Percentiles rank a stretch among this genome's conserved stretches.
Conservation (phyloP, 805 yeast genomes). For the Torulaspora quercuum region DNA sequence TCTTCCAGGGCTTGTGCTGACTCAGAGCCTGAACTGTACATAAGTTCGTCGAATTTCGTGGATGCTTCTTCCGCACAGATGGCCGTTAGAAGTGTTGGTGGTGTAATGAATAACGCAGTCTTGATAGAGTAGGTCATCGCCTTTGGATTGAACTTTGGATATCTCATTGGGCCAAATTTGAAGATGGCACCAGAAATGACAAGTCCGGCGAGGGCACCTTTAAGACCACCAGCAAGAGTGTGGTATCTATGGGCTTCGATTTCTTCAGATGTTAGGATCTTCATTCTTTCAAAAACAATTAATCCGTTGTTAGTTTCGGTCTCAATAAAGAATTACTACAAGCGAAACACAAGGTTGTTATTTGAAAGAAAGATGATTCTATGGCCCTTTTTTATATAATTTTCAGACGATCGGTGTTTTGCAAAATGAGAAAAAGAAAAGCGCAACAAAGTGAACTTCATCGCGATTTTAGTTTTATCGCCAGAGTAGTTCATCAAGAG, state of each 20-base stretch:
- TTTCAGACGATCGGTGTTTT: slow-evolving; percentile 1
- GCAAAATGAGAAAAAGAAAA: slow-evolving; percentile 6
- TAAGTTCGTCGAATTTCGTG: slow-evolving; percentile 55
- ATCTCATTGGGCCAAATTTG: slow-evolving; percentile 47
- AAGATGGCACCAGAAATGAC: slow-evolving; percentile 53
- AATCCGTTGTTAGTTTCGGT: too few species aligned
- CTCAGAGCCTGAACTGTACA: slow-evolving; percentile 48
- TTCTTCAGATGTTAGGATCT: slow-evolving; percentile 63
- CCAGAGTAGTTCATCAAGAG: too few species aligned
- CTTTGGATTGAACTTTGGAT: slow-evolving; percentile 42
- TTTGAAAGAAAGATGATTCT: too few species aligned
- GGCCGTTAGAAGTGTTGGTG: slow-evolving; percentile 59
- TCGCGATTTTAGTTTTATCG: slow-evolving; percentile 5
- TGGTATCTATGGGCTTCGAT: slow-evolving; percentile 59
- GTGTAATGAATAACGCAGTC: slow-evolving; percentile 64
- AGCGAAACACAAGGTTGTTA: too few species aligned
- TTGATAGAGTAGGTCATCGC: slow-evolving; percentile 53
- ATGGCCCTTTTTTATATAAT: slow-evolving; percentile 10
- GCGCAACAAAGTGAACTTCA: slow-evolving; percentile 1
- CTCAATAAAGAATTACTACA: too few species aligned
- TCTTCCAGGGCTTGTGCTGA: slow-evolving; percentile 44
- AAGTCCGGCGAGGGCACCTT: slow-evolving; percentile 58
- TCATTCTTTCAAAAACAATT: slow-evolving; percentile 44
- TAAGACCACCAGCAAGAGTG: slow-evolving; percentile 55
- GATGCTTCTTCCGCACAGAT: slow-evolving; percentile 73